Evolutionary conservation across 2,329 filamentous ascomycete species (phyloP), one percentile per base, ranked within the genome.

Genomic region (Ophiocordyceps robertsii): DNA sequence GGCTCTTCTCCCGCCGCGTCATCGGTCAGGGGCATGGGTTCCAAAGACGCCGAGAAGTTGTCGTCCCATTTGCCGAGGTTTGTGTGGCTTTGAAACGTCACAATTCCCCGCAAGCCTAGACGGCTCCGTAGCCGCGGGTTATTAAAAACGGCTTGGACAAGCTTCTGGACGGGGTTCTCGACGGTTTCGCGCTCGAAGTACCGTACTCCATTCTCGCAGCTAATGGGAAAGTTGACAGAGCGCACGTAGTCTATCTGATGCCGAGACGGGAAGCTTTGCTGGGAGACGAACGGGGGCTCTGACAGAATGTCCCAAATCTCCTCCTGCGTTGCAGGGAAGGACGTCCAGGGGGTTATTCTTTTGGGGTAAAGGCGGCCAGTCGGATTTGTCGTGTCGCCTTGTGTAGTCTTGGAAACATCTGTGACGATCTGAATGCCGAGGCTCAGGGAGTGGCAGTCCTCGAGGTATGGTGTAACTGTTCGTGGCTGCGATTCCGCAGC

Each of bases 11-110:
- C n/a, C n/a, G n/a, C n/a, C n/a, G n/a, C n/a, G n/a, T n/a, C n/a
- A n/a, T n/a, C n/a, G n/a, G n/a, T n/a, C n/a, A n/a, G n/a, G n/a
- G n/a, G n/a, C n/a, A 56, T 48, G n/a, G 47, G 37, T 35, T 59
- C 51, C 27, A 55, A 29, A 12, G 52, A 48, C 31, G 53, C 37
- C 29, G 53, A 53, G 21, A 56, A 45, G 38, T 55, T 42, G 13
- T 56, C 49, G 29, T 35, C 45, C 32, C 30, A 27, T 4, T 4
- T 24, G 4, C 56, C 53, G 14, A 61, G 51, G 42, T 62, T 64
- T 2, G 53, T 61, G 39, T 63, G 53, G 48, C 56, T 64, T 44
- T 63, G 53, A 38, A 66, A 66, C 2, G 54, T 58, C 19, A 64
- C 49, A 1, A 54, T 54, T 40, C 60, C 58, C 14, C 44, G 31